These are phyloP conservation scores for Sphenostylis stenocarpa DNA, from an alignment of 306 rosid genomes.

Conservation along the genomic window DNA sequence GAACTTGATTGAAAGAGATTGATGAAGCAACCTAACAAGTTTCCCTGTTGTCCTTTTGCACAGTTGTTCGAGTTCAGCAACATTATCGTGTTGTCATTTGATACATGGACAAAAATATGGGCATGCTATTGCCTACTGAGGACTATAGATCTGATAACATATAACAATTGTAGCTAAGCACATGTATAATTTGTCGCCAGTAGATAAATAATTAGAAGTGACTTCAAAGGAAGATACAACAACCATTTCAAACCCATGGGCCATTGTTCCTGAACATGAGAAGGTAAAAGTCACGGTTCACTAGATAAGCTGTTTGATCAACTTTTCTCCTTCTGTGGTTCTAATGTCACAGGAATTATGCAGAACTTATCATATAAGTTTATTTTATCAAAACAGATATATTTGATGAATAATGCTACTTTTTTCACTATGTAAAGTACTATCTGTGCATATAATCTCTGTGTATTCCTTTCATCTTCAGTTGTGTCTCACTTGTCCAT, in stretches of 20 bases:
- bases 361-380: background rate
- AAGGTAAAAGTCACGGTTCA: background rate
- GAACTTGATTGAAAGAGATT: background rate
- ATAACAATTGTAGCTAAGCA: conserved; percentile 22
- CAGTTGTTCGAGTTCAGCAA: background rate
- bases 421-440: background rate
- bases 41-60: conserved; percentile 7
- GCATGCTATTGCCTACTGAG: background rate
- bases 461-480: background rate
- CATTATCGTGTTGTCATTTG: background rate
- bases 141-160: conserved; percentile 3
- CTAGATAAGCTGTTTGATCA: background rate
- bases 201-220: conserved; percentile 33
- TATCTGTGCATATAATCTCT: background rate
- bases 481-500: no score
- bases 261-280: conserved; percentile 12
- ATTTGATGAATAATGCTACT: background rate
- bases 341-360: background rate
- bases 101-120: conserved; percentile 24
- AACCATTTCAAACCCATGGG: conserved; percentile 16
- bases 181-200: background rate
- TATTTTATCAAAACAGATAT: background rate
- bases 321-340: background rate
- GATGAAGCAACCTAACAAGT: conserved; percentile 23
- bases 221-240: conserved; percentile 29